Percentiles rank a stretch among this genome's conserved stretches.
phyloP scores from a whole-genome alignment of 2,329 filamentous ascomycete species.

The Dothidotthia symphoricarpi region DNA sequence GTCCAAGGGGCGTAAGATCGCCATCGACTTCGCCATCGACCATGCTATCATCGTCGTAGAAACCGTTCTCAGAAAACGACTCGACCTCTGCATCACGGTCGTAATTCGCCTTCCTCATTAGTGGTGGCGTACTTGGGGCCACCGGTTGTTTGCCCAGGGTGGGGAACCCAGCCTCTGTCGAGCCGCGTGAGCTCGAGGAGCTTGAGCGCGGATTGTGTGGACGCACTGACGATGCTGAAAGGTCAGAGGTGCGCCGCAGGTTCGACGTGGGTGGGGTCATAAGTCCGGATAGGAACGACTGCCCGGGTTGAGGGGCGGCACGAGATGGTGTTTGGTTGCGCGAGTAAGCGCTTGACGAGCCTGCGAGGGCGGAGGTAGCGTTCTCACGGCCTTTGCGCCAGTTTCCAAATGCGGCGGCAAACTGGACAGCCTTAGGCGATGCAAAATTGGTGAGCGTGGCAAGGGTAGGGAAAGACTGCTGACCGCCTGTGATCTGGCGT shows the following conservation, averaged over 20 bases:
- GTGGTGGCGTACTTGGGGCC: conserved; percentile 51
- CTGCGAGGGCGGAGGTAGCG: conserved; percentile 48
- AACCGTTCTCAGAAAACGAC: conserved; percentile 48
- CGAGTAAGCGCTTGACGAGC: conserved; percentile 29
- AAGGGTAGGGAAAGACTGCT: conserved; percentile 66
- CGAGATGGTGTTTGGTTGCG: conserved; percentile 38
- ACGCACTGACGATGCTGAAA: conserved; percentile 35
- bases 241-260: conserved; percentile 60
- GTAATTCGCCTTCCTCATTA: conserved; percentile 57
- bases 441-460: conserved; percentile 74
- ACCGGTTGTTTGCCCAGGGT: conserved; percentile 26
- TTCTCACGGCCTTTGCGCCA: conserved; percentile 70
- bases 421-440: conserved; percentile 79
- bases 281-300: conserved; percentile 71
- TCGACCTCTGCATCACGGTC: conserved; percentile 59
- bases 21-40: conserved; percentile 41
- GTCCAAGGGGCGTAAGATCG: conserved; percentile 33
- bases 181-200: conserved; percentile 31
- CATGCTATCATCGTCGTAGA: conserved; percentile 53
- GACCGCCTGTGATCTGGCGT: conserved; percentile 67
- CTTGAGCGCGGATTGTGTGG: conserved; percentile 27
- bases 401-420: conserved; percentile 95
- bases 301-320: conserved; percentile 49
- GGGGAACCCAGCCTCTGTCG: conserved; percentile 33
- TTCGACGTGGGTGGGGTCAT: conserved; percentile 85